Percentiles rank a stretch among this genome's conserved stretches.
These are phyloP conservation scores for Microdochium trichocladiopsis DNA, from an alignment of 2,329 filamentous ascomycete genomes.

Conservation along the genomic window DNA sequence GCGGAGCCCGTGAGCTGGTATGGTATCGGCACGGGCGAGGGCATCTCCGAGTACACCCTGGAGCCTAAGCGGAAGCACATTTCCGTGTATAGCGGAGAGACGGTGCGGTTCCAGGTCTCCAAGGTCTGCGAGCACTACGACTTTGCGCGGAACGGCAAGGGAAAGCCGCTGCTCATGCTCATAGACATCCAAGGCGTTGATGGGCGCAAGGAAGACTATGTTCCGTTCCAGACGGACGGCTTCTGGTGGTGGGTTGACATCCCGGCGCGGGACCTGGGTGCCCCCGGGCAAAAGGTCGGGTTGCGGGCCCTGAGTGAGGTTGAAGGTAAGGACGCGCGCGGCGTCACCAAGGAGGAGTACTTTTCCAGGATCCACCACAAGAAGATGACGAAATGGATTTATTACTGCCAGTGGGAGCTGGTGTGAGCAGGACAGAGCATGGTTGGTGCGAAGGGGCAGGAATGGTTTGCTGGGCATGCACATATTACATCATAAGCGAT, in stretches of 20 bases:
- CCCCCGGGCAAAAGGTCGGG: slow-evolving; percentile 59
- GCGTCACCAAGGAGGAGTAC: slow-evolving; percentile 37
- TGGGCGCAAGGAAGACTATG: slow-evolving; percentile 58
- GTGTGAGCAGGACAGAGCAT: slow-evolving; percentile 28
- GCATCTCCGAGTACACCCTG: slow-evolving; percentile 51
- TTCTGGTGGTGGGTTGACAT: slow-evolving; percentile 80
- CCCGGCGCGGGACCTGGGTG: slow-evolving; percentile 55
- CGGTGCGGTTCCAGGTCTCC: slow-evolving; percentile 72
- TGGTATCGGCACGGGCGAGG: slow-evolving; percentile 37
- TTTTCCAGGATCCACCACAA: slow-evolving; percentile 29
- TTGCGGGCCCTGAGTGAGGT: slow-evolving; percentile 52
- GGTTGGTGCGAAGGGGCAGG: no score
- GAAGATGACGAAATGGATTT: slow-evolving; percentile 33
- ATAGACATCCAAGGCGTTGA: slow-evolving; percentile 60
- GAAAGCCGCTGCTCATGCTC: slow-evolving; percentile 62
- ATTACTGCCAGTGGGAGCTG: slow-evolving; percentile 42
- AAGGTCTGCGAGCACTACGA: slow-evolving; percentile 80
- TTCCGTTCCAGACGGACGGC: slow-evolving; percentile 71
- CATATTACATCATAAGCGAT: no score
- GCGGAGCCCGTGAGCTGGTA: slow-evolving; percentile 42
- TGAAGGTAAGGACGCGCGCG: slow-evolving; percentile 37
- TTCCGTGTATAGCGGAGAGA: slow-evolving; percentile 44
- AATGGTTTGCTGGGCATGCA: background rate
- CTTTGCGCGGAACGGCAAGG: slow-evolving; percentile 58
- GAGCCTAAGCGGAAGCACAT: slow-evolving; percentile 55